These are phyloP conservation scores for Saccharomycopsis crataegensis DNA, from an alignment of 1,139 yeast species.

Conservation along the genomic window DNA sequence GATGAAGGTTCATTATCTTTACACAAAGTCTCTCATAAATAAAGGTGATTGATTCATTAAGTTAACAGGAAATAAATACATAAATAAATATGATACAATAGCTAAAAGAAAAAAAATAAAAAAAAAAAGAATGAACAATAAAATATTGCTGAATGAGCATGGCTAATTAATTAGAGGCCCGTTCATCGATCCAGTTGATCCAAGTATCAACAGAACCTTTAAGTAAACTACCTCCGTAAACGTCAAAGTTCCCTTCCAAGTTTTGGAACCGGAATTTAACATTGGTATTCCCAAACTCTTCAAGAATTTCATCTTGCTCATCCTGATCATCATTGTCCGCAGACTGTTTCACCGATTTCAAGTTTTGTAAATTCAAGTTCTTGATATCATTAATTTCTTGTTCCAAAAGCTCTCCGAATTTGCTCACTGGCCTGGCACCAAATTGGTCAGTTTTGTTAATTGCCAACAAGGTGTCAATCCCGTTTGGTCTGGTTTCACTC, in stretches of 20 bases:
- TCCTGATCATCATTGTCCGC: constrained; percentile 28
- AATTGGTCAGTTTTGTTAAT: constrained; percentile 81
- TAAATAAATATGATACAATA: neutral
- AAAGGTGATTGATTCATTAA: no score
- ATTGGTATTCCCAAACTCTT: constrained; percentile 32
- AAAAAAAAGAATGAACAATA: neutral
- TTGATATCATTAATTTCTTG: constrained; percentile 55
- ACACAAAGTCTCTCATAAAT: no score
- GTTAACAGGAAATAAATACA: neutral
- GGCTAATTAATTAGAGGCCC: constrained; percentile 42
- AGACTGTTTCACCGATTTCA: constrained; percentile 2
- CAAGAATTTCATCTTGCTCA: constrained; percentile 21
- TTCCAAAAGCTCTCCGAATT: constrained; percentile 54
- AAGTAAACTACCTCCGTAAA: constrained; percentile 62
- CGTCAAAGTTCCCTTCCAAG: constrained; percentile 68
- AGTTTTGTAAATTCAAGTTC: constrained; percentile 34
- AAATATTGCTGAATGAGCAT: neutral
- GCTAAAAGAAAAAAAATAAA: neutral
- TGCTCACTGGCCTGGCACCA: constrained; percentile 64
- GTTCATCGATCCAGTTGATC: constrained; percentile 76
- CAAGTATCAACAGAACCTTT: constrained; percentile 48
- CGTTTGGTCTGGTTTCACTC: constrained; percentile 53
- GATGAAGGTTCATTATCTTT: no score
- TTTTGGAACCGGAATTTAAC: constrained; percentile 49
- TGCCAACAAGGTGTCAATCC: constrained; percentile 67